These are phyloP conservation scores for Pezizomycotina sp. DNA, from an alignment of 2,329 filamentous ascomycete species.

Conservation along the genomic window DNA sequence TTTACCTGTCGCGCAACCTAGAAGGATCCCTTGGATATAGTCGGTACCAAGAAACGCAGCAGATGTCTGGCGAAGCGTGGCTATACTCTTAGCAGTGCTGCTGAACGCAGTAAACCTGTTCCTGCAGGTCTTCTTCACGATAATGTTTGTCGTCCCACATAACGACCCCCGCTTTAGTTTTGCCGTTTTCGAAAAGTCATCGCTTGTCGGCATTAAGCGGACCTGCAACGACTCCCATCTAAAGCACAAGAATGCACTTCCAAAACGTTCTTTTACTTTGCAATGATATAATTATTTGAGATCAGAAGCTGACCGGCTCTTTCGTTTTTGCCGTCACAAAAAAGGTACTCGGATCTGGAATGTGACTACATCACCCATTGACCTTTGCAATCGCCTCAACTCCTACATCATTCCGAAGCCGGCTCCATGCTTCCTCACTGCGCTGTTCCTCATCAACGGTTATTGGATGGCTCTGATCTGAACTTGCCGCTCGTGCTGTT, in stretches of 20 bases:
- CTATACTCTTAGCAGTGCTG: constrained; percentile 91
- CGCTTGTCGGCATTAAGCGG: no score
- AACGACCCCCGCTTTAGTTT: no score
- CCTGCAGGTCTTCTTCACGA: constrained; percentile 98
- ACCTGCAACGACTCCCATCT: constrained; percentile 7
- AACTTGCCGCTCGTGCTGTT: constrained; percentile 83
- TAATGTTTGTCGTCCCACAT: constrained; percentile 55
- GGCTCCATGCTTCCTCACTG: constrained; percentile 89
- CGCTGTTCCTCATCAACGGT: constrained; percentile 93
- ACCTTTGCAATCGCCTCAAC: constrained; percentile 99
- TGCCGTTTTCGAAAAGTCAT: no score
- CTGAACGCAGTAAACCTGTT: constrained; percentile 99
- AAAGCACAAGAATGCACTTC: no score
- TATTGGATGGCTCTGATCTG: constrained; percentile 89
- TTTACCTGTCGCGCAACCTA: no score
- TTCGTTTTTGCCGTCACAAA: background rate
- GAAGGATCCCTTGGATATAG: no score
- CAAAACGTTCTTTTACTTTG: no score
- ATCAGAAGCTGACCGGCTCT: constrained; percentile 1
- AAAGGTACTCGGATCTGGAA: constrained; percentile 54
- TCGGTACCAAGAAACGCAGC: no score
- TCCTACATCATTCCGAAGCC: constrained; percentile 99
- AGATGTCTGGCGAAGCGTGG: constrained; percentile 96
- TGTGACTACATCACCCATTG: constrained; percentile 99
- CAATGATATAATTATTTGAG: background rate